A percentile compares a stretch with the other conserved stretches of the same genome.
These are phyloP conservation scores for Sarcodon sp. DNA, from an alignment of 768 basidiomycete species.

Conservation along the genomic window DNA sequence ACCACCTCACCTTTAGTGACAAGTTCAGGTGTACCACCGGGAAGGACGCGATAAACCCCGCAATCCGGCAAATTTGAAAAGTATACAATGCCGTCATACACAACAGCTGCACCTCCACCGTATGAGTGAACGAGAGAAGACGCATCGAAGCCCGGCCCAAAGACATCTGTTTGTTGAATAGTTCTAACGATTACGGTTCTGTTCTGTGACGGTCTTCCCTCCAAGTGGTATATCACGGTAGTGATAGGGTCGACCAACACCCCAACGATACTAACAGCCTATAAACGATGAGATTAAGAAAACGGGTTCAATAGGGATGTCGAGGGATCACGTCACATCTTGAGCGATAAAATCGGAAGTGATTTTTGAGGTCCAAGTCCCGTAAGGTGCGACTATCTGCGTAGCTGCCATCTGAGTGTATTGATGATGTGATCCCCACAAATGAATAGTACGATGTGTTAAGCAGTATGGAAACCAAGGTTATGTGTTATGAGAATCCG, in stretches of 20 bases:
- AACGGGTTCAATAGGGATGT: too few species aligned
- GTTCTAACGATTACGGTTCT: conserved; percentile 48
- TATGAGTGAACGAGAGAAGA: conserved; percentile 52
- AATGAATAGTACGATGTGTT: too few species aligned
- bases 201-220: conserved; percentile 41
- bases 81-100: conserved; percentile 34
- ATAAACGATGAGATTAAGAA: background rate
- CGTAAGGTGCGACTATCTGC: conserved; percentile 33
- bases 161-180: conserved; percentile 32
- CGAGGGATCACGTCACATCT: conserved; percentile 14
- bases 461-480: too few species aligned
- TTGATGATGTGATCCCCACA: too few species aligned
- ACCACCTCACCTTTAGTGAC: conserved; percentile 50
- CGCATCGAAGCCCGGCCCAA: conserved; percentile 40
- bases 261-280: conserved; percentile 23
- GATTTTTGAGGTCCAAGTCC: conserved; percentile 50
- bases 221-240: conserved; percentile 37
- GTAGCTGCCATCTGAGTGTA: conserved; percentile 3
- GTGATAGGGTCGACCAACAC: conserved; percentile 40
- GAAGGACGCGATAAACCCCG: conserved; percentile 29
- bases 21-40: conserved; percentile 23
- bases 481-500: too few species aligned
- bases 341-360: conserved; percentile 38
- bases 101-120: conserved; percentile 50
- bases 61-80: conserved; percentile 47